Base-by-base conservation (phyloP, 176 grass and related monocot species). In the Triticum turgidum region DNA sequence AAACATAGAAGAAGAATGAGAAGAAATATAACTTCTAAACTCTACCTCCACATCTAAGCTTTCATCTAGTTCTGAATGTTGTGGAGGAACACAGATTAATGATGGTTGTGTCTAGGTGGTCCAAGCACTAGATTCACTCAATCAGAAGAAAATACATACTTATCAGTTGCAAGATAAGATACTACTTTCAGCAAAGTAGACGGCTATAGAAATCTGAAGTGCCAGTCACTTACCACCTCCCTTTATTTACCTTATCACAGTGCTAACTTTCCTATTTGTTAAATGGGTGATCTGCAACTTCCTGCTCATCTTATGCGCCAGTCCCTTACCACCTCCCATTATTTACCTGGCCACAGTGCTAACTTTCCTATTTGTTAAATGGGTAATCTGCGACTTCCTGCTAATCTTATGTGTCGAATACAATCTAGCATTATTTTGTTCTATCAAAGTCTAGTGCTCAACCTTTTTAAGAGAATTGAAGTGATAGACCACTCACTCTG, bases 101-200 rank as follows among this genome's bases (percentile, higher is more conserved):
- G 44, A 81, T 85, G 4, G 80, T 65, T 89, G 61, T 49, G 47
- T 69, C 73, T 81, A 84, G 54, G 44, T 78, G 85, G 68, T 88
- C 77, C 18, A 82, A 78, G 80, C 68, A 95, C 81, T 76, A 47
- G 82, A 73, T 83, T 83, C 70, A 85, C 82, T 80, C 56, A 82
- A 85, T 85, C 86, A 73, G 13, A 88, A 83, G 22, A 77, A 89
- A 90, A 77, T 61, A 30, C 47, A 70, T 75, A 61, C n/a, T 76
- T 41, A 70, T 89, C 65, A 77, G 69, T 62, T 77, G 52, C 61
- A 41, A 62, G n/a, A 78, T 76, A 30, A 83, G 32, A 64, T 86
- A 91, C 49, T 63, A 67, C 22, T 70, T 88, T 94, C 67, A 69
- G 65, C 20, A 67, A 56, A 81, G 58, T 66, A 64, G n/a, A 20